These are phyloP conservation scores for Jamesozyma jinghongensis DNA, from an alignment of 805 yeast species.

Conservation along the genomic window DNA sequence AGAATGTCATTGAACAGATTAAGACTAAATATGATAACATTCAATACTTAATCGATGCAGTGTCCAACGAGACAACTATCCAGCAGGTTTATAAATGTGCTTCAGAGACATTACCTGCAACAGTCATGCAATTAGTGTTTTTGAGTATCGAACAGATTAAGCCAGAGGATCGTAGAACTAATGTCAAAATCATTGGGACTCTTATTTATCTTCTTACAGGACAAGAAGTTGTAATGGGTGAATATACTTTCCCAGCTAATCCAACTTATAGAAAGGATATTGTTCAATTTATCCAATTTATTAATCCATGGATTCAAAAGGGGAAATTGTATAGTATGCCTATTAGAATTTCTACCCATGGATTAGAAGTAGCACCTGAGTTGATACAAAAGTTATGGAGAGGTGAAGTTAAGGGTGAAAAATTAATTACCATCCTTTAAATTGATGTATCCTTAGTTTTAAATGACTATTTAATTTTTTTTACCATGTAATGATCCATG, in stretches of 20 bases:
- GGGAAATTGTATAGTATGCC: constrained; percentile 29
- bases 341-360: constrained; percentile 23
- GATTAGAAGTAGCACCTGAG: constrained; percentile 24
- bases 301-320: constrained; percentile 14
- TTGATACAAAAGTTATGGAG: constrained; percentile 18
- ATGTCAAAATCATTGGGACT: constrained; percentile 29
- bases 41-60: constrained; percentile 29
- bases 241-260: constrained; percentile 16
- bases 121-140: constrained; percentile 30
- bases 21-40: constrained; percentile 26
- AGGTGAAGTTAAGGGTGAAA: constrained; percentile 26
- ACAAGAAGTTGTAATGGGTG: constrained; percentile 26
- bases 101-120: constrained; percentile 26
- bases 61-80: constrained; percentile 26
- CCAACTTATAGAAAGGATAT: constrained; percentile 20
- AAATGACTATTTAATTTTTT: not conserved
- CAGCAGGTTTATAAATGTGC: constrained; percentile 30
- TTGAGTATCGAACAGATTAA: constrained; percentile 18
- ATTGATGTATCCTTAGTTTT: not conserved
- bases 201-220: constrained; percentile 34
- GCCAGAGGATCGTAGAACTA: constrained; percentile 25
- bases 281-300: constrained; percentile 22
- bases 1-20: constrained; percentile 37
- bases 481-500: too few species aligned
- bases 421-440: constrained; percentile 17